Evolutionary conservation across 2,329 filamentous ascomycete species (phyloP).

Genomic region (Xylariaceae sp.): DNA sequence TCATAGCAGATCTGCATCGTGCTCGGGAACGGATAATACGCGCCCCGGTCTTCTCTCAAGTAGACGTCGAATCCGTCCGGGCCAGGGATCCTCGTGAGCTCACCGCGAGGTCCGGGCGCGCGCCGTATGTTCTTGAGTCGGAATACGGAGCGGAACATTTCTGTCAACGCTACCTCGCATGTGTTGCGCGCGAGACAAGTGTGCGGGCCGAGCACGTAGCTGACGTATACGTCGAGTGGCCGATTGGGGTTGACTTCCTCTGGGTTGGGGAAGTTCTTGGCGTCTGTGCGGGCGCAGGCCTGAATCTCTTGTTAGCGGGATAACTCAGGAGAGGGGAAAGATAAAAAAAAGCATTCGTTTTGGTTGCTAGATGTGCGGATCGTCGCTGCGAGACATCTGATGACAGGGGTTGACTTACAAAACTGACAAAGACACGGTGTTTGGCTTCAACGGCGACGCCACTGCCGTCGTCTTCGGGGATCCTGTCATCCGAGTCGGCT

Average conservation of each 20-base stretch:
- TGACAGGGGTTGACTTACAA: constrained; percentile 38
- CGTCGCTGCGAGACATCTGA: no score
- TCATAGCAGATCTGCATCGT: constrained; percentile 37
- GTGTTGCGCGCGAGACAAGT: constrained; percentile 56
- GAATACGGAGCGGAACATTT: constrained; percentile 63
- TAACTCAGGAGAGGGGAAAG: not conserved
- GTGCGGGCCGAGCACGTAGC: constrained; percentile 58
- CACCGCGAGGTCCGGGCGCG: constrained; percentile 57
- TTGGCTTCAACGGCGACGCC: constrained; percentile 48
- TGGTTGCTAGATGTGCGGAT: not conserved
- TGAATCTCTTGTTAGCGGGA: constrained; percentile 15
- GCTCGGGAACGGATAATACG: constrained; percentile 39
- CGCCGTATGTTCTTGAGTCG: constrained; percentile 54
- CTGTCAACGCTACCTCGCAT: constrained; percentile 56
- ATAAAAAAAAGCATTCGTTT: not conserved
- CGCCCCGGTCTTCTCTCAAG: constrained; percentile 60
- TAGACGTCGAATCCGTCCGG: constrained; percentile 54
- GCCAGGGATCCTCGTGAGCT: constrained; percentile 58
- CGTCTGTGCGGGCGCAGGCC: constrained; percentile 49
- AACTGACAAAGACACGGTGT: constrained; percentile 58
- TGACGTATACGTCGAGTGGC: constrained; percentile 58
- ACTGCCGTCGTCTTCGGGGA: constrained; percentile 47
- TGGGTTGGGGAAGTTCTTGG: constrained; percentile 55
- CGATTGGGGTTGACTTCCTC: constrained; percentile 57
- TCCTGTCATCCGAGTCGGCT: constrained; percentile 41